A percentile compares a stretch with the other conserved stretches of the same genome.
Evolutionary conservation across 1,284 basidiomycete genomes (phyloP).

Genomic region (Neotropicomus parvogracilis): DNA sequence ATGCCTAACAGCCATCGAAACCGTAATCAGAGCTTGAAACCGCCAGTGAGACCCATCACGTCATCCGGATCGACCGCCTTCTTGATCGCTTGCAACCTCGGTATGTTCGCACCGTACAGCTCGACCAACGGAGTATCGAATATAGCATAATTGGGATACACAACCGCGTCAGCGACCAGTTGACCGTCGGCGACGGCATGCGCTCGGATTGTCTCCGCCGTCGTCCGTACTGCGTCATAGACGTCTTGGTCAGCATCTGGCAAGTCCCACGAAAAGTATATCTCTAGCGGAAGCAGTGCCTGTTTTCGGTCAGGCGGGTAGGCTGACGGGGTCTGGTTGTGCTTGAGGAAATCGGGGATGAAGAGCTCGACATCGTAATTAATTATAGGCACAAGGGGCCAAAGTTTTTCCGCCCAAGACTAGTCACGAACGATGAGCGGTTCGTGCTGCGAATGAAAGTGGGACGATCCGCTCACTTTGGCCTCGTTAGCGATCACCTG

Average conservation of each 20-base stretch:
- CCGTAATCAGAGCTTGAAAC: constrained; percentile 30
- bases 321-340: constrained; percentile 40
- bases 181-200: not conserved
- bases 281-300: constrained; percentile 43
- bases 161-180: constrained; percentile 26
- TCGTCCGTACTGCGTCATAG: constrained; percentile 38
- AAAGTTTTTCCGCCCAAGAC: constrained; percentile 6
- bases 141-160: constrained; percentile 55
- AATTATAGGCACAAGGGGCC: constrained; percentile 19
- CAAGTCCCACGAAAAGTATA: constrained; percentile 45
- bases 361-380: constrained; percentile 59
- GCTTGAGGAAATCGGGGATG: constrained; percentile 42
- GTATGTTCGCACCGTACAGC: constrained; percentile 48
- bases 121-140: constrained; percentile 41
- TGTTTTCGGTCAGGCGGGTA: constrained; percentile 45
- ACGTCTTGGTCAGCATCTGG: constrained; percentile 37
- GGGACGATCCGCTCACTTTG: constrained; percentile 3
- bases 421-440: not conserved
- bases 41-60: constrained; percentile 55
- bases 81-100: constrained; percentile 38
- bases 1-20: too few relatives aligned
- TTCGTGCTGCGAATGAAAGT: not conserved
- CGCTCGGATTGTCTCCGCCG: constrained; percentile 35
- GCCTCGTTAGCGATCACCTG: constrained; percentile 14
- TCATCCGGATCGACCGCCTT: constrained; percentile 43